Evolutionary conservation across 805 yeast genomes (phyloP).

Genomic region (Cyberlindnera suaveolens): DNA sequence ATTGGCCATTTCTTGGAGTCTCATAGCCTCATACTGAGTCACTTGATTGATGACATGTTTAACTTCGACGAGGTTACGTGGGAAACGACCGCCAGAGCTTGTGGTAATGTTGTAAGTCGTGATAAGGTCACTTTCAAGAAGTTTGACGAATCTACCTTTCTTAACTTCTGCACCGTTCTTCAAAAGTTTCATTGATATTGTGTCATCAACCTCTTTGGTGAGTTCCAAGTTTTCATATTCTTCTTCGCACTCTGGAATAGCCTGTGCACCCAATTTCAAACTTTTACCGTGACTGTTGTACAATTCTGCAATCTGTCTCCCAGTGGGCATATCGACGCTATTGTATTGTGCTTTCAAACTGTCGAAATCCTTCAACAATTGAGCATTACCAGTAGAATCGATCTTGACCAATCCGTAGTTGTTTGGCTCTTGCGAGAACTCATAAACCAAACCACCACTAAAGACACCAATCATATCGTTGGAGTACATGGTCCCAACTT

Average conservation of each 20-base stretch:
- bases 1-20: conserved; percentile 17
- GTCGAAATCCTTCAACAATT: conserved; percentile 50
- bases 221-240: conserved; percentile 39
- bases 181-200: conserved; percentile 40
- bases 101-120: conserved; percentile 38
- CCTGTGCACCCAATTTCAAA: conserved; percentile 19
- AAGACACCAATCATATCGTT: conserved; percentile 67
- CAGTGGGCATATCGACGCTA: conserved; percentile 27
- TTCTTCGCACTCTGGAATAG: conserved; percentile 30
- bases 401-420: conserved; percentile 80
- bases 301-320: conserved; percentile 19
- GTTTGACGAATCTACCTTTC: conserved; percentile 43
- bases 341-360: conserved; percentile 44
- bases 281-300: conserved; percentile 19
- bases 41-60: conserved; percentile 18
- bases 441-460: conserved; percentile 90
- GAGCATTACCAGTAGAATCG: conserved; percentile 38
- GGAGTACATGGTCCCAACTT: conserved; percentile 64
- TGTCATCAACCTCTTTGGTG: conserved; percentile 31
- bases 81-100: conserved; percentile 32
- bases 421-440: conserved; percentile 73
- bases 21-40: conserved; percentile 20
- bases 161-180: conserved; percentile 40
- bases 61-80: conserved; percentile 19
- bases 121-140: conserved; percentile 37